These are phyloP conservation scores for Schizonepeta tenuifolia DNA, from an alignment of 257 asterid genomes.

Conservation along the genomic window DNA sequence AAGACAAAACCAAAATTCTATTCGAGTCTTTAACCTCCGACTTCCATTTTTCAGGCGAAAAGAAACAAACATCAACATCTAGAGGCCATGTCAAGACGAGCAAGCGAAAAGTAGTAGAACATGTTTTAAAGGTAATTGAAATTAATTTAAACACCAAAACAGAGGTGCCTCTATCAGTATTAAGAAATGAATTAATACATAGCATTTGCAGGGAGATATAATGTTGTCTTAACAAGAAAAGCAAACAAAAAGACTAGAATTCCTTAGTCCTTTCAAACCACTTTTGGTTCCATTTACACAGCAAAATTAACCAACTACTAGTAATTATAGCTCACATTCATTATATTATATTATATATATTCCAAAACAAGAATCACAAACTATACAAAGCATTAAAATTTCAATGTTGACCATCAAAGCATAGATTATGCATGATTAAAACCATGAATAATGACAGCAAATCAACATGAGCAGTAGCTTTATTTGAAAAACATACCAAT, in stretches of 20 bases:
- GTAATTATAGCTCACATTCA: not conserved
- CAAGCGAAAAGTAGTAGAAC: no score
- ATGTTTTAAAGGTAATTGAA: no score
- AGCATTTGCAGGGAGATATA: not conserved
- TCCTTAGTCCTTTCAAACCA: not conserved
- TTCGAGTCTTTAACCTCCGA: no score
- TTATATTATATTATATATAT: not conserved
- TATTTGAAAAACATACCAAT: slow-evolving; percentile 43
- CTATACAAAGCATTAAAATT: not conserved
- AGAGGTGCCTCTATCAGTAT: not conserved
- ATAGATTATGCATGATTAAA: not conserved
- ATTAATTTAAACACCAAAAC: not conserved
- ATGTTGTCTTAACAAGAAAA: not conserved
- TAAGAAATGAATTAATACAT: not conserved
- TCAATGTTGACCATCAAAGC: not conserved
- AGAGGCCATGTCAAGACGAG: no score
- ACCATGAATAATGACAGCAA: not conserved
- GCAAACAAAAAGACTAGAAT: not conserved
- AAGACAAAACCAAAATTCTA: slow-evolving; percentile 1
- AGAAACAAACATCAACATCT: no score
- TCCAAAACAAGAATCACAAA: not conserved
- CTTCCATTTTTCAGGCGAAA: no score
- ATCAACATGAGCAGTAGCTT: not conserved
- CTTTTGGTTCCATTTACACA: slow-evolving; percentile 3
- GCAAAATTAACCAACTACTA: not conserved